These are phyloP conservation scores for Blastosporella zonata DNA, from an alignment of 1,284 basidiomycete species.

Conservation along the genomic window DNA sequence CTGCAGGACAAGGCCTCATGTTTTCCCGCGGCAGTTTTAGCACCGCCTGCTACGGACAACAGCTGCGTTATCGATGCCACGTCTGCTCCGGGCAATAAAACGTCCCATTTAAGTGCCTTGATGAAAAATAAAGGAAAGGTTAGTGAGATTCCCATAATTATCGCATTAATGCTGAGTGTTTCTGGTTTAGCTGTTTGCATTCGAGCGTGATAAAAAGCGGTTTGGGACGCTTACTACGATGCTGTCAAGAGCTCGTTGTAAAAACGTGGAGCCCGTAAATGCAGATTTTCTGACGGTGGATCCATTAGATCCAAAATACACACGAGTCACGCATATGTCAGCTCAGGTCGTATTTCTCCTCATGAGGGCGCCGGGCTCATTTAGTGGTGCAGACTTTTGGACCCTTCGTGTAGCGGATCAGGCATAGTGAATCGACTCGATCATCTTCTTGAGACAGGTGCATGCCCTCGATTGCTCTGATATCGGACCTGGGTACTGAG, in stretches of 20 bases:
- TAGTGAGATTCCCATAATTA: conserved; percentile 12
- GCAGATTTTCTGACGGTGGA: conserved; percentile 79
- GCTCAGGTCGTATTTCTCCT: conserved; percentile 25
- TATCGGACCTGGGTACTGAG: not conserved
- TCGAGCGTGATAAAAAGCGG: conserved; percentile 78
- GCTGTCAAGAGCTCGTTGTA: conserved; percentile 77
- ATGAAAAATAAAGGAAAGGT: conserved; percentile 83
- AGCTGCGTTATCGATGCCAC: conserved; percentile 88
- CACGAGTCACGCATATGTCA: conserved; percentile 80
- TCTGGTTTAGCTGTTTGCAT: conserved; percentile 70
- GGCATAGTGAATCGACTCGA: conserved; percentile 91
- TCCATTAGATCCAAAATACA: conserved; percentile 60
- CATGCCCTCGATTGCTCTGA: conserved; percentile 15
- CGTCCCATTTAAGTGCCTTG: conserved; percentile 87
- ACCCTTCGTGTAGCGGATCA: conserved; percentile 92
- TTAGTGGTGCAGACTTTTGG: conserved; percentile 60
- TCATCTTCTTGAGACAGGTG: conserved; percentile 73
- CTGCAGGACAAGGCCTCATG: conserved; percentile 98
- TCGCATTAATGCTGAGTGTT: conserved; percentile 1
- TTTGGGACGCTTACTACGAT: conserved; percentile 82
- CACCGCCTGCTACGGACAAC: conserved; percentile 50
- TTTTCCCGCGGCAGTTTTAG: conserved; percentile 86
- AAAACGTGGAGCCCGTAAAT: conserved; percentile 71
- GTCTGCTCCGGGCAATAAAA: conserved; percentile 98
- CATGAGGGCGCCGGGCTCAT: conserved; percentile 6